Base-by-base conservation (phyloP, 2,329 filamentous ascomycete genomes). In the Beauveria sp. region DNA sequence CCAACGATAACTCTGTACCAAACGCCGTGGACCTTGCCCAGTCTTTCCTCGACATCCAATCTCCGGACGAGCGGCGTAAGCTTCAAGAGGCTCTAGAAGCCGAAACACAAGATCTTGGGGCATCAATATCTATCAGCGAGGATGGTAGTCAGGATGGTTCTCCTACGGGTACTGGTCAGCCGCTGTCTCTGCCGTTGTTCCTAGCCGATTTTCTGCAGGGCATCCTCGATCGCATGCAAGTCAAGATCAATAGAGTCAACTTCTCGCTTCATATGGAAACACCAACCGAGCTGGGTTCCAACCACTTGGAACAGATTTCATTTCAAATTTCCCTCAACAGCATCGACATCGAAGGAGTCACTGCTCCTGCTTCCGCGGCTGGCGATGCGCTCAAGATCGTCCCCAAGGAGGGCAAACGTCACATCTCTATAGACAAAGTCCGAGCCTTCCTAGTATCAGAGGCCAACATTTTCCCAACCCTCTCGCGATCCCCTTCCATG, bases 31-130 rank as follows among this genome's bases (percentile, higher is more conserved):
- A 92, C 65, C 78, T 95, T 16, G 89, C 90, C 16, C 83, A 89
- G 69, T 93, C 89, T 0, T 93, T 93, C 70, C 77, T 93, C n/a
- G 80, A 88, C 65, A 84, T 87, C 1, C 86, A 91, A 69, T 85
- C 88, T 14, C 76, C 77, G 5, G 79, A 83, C 54, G 88, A 91
- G 67, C 86, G 83, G 65, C 80, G 78, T 62, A 82, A 87, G 68
- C 77, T 93, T 26, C 87, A 92, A 70, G 84, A 87, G 54, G 87
- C 87, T 9, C 73, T 93, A 18, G 78, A 82, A 22, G 81, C 85
- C 1, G 84, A 88, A 69, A 81, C 81, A 1, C 81, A 85, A 61
- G 82, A 86, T 62, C 72, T 89, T 46, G 82, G 82, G 45, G 82
- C 86, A 22, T 89, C 87, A 1, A 72, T 85, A 20, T 68, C 80